Evolutionary conservation across 1,284 basidiomycete genomes (phyloP).

Genomic region (Puccinia triticina): DNA sequence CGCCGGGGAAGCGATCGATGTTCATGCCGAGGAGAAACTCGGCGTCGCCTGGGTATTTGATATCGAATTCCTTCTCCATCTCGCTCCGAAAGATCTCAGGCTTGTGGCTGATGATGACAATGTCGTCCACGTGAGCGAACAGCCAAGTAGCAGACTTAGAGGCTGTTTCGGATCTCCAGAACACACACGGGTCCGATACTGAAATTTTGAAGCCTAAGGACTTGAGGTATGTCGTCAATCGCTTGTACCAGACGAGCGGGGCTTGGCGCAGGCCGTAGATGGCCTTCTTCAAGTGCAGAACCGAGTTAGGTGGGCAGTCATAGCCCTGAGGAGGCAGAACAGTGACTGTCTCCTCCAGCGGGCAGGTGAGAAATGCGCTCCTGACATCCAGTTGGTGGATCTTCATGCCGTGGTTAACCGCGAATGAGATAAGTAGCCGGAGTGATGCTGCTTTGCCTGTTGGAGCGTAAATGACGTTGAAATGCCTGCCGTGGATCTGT

Average conservation of each 20-base stretch:
- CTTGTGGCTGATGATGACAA: not conserved
- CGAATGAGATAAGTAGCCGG: not conserved
- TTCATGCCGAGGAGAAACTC: too few relatives aligned
- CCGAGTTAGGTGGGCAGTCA: too few relatives aligned
- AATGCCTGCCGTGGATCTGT: too few relatives aligned
- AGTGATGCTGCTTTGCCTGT: not conserved
- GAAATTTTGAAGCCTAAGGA: not conserved
- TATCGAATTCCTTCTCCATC: conserved; percentile 19
- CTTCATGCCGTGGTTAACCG: not conserved
- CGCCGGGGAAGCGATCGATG: too few relatives aligned
- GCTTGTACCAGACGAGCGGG: too few relatives aligned
- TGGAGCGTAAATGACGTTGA: too few relatives aligned
- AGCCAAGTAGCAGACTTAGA: too few relatives aligned
- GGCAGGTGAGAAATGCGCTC: conserved; percentile 5
- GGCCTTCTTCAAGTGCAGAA: too few relatives aligned
- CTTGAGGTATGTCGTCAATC: not conserved
- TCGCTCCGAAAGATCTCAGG: not conserved
- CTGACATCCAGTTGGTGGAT: conserved; percentile 7
- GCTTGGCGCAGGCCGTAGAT: too few relatives aligned
- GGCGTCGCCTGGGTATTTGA: too few relatives aligned
- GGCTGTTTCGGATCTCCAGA: not conserved
- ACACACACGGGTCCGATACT: not conserved
- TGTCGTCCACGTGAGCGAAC: too few relatives aligned
- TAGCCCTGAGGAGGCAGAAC: not conserved
- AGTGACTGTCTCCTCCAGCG: not conserved